A percentile compares a stretch with the other conserved stretches of the same genome.
Evolutionary conservation across 2,329 filamentous ascomycete species (phyloP).

Genomic region (Penicillium verrucosum): DNA sequence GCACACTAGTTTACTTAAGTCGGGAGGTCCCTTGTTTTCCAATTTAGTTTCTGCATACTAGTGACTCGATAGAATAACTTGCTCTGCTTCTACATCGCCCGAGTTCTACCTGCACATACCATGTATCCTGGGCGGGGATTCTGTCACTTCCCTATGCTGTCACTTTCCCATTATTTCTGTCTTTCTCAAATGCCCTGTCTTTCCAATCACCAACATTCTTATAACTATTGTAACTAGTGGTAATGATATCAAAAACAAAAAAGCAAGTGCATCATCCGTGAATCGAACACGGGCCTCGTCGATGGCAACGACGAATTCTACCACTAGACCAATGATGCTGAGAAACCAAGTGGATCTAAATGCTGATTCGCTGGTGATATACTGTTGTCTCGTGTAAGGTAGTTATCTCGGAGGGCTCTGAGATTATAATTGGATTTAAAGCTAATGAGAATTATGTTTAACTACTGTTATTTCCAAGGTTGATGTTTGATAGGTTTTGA

Average conservation of each 20-base stretch:
- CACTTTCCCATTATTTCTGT: neutral
- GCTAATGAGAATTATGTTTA: no score
- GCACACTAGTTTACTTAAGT: neutral
- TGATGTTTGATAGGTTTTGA: neutral
- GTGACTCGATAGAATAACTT: neutral
- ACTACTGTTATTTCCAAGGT: neutral
- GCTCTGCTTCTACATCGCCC: neutral
- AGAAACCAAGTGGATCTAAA: neutral
- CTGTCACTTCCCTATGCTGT: neutral
- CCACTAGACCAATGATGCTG: conserved; percentile 46
- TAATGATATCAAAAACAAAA: neutral
- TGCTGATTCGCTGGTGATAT: conserved; percentile 12
- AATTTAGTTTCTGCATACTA: neutral
- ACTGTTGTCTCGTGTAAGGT: no score
- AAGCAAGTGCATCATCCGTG: conserved; percentile 37
- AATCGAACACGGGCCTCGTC: conserved; percentile 49
- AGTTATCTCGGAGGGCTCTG: no score
- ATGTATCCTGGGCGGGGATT: neutral
- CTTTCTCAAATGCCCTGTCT: neutral
- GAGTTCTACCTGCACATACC: neutral
- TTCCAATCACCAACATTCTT: no score
- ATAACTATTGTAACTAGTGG: no score
- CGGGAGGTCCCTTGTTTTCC: no score
- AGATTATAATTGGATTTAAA: no score
- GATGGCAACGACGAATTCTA: conserved; percentile 48